Evolutionary conservation across 345 rosid species (phyloP), one percentile per base, ranked within the genome.

Genomic region (Eucalyptus cloeziana): DNA sequence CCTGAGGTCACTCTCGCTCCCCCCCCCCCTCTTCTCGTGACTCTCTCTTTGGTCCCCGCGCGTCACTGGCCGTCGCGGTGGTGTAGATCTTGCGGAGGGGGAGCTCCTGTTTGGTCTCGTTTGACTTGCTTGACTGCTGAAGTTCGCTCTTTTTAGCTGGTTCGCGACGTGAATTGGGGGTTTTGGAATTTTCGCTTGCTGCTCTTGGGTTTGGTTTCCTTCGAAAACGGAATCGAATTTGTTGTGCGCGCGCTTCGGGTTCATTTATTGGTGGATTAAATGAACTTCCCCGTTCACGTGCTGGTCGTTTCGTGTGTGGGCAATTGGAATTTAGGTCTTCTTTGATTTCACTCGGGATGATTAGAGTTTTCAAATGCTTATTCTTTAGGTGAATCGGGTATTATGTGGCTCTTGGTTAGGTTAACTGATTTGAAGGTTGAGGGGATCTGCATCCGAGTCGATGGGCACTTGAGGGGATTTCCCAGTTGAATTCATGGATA

Each of bases 1-100:
- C 95, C 94, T 87, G 98, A 97, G 99, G 99, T 97, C 80, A 19
- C 13, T 49, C 58, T 31, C 87, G 45, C 10, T 54, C 50, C 40
- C 33, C 30, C 25, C 13, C 51, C 7, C 15, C 17, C 50, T 49
- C 33, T 56, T n/a, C 86, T 13, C 43, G 47, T 76, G 2, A 17
- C 30, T 52, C 9, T 87, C 49, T 19, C 17, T 87, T 43, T 12
- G 45, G 3, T 44, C 30, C 21, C 56, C 37, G 37, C 37, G 30
- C 83, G 47, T 37, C 22, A 6, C 27, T 22, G 85, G 85, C 85
- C 85, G 43, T 21, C 0, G 83, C 24, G 47, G 85, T 0, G 47
- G 24, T 40, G 85, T 76, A 40, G 85, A 40, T 76, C 85, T 76
- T 21, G 85, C 44, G 85, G 47, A 22, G 85, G 2, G 47, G 30